These are phyloP conservation scores for Calonectria pseudoturangicola DNA, from an alignment of 2,329 filamentous ascomycete genomes.

Conservation along the genomic window DNA sequence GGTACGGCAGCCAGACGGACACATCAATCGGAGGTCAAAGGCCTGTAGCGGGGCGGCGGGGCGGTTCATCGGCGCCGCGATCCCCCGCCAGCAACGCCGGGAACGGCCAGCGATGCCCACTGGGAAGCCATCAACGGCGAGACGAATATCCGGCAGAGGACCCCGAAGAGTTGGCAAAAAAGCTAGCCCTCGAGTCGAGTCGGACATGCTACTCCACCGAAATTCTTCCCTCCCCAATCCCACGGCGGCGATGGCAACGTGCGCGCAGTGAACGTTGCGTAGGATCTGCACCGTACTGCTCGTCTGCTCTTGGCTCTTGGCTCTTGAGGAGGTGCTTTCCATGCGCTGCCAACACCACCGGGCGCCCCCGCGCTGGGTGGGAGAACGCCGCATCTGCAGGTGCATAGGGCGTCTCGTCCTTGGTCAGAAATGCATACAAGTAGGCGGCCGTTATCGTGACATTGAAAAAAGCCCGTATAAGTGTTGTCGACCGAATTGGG, in stretches of 20 bases:
- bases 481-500: constrained; percentile 81
- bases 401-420: neutral
- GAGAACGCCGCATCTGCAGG: neutral
- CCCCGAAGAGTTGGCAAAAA: constrained; percentile 76
- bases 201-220: constrained; percentile 87
- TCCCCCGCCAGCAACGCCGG: constrained; percentile 88
- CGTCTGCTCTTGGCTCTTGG: constrained; percentile 51
- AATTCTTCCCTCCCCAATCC: constrained; percentile 88
- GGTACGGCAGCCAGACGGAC: constrained; percentile 81
- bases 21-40: constrained; percentile 89
- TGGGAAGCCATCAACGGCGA: constrained; percentile 82
- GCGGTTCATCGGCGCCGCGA: constrained; percentile 85
- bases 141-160: constrained; percentile 81
- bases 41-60: constrained; percentile 87
- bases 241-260: constrained; percentile 85
- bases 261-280: constrained; percentile 78
- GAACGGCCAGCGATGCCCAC: constrained; percentile 89
- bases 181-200: constrained; percentile 73
- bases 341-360: constrained; percentile 47
- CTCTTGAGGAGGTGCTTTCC: neutral
- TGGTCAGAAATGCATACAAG: constrained; percentile 65
- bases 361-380: constrained; percentile 41
- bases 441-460: constrained; percentile 85
- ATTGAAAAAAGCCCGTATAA: constrained; percentile 83
- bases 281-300: constrained; percentile 76